Evolutionary conservation across 257 asterid genomes (phyloP).

Genomic region (Penstemon eatonii): DNA sequence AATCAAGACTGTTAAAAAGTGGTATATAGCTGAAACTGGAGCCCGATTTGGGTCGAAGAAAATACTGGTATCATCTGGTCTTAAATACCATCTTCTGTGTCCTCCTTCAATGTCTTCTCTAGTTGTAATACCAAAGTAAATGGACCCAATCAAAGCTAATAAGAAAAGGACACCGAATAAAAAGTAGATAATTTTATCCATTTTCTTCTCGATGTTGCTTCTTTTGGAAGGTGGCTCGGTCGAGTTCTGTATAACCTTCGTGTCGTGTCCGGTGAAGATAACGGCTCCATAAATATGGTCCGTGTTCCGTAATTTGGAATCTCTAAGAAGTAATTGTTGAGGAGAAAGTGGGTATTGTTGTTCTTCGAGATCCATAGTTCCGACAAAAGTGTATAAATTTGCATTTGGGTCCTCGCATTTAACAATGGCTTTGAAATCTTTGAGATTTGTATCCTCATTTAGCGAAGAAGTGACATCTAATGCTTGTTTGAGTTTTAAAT

Average conservation of each 20-base stretch:
- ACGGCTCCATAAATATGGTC: conserved; percentile 71
- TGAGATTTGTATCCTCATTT: conserved; percentile 36
- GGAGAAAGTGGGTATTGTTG: conserved; percentile 55
- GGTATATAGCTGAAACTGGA: conserved; percentile 55
- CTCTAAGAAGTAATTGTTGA: conserved; percentile 61
- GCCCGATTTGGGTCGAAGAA: conserved; percentile 61
- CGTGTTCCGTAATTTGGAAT: conserved; percentile 74
- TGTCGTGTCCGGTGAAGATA: conserved; percentile 88
- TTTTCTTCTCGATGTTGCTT: conserved; percentile 65
- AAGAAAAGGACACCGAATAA: conserved; percentile 51
- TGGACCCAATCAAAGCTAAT: conserved; percentile 53
- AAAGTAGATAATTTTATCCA: conserved; percentile 65
- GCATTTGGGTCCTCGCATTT: conserved; percentile 78
- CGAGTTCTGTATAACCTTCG: conserved; percentile 76
- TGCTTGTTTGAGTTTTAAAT: conserved; percentile 70
- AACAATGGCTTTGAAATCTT: conserved; percentile 45
- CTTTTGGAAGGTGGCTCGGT: conserved; percentile 75
- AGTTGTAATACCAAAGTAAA: conserved; percentile 61
- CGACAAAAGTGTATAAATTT: conserved; percentile 60
- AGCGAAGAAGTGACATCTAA: conserved; percentile 52
- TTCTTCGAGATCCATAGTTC: conserved; percentile 49
- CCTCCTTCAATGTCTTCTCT: conserved; percentile 42
- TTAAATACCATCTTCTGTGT: conserved; percentile 64
- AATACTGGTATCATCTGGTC: conserved; percentile 48
- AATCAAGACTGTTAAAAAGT: conserved; percentile 63